Conservation (phyloP, 108 stramenopile species). For the Cyclotella choctawhatcheeana region DNA sequence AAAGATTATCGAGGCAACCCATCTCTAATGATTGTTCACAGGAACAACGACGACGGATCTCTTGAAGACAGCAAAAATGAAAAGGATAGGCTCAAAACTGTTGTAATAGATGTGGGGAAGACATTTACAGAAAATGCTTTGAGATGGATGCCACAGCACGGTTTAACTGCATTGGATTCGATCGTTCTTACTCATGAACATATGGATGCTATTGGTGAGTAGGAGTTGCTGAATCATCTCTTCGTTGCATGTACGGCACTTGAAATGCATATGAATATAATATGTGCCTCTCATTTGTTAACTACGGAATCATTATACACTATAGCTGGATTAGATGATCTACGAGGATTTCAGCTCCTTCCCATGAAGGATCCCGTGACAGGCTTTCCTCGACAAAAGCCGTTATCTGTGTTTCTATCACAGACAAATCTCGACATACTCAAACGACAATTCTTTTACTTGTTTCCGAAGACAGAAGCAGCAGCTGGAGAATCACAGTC, state of each 20-base stretch:
- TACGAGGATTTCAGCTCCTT: constrained; percentile 76
- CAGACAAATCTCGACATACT: constrained; percentile 56
- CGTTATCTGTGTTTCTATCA: constrained; percentile 69
- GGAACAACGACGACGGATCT: constrained; percentile 38
- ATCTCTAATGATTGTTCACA: constrained; percentile 67
- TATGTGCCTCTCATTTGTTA: no score
- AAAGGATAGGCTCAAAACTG: constrained; percentile 35
- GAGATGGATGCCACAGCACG: constrained; percentile 77
- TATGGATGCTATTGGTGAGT: constrained; percentile 82
- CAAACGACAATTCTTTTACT: constrained; percentile 66
- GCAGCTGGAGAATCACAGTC: constrained; percentile 25
- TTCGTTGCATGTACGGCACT: no score
- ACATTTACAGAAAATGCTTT: constrained; percentile 84
- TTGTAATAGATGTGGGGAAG: constrained; percentile 89
- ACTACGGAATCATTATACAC: no score
- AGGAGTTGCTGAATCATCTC: no score
- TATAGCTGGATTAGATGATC: constrained; percentile 85
- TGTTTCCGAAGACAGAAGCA: constrained; percentile 60
- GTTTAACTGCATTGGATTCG: constrained; percentile 69
- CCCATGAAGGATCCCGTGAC: constrained; percentile 21
- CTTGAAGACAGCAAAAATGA: constrained; percentile 28
- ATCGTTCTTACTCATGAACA: constrained; percentile 87
- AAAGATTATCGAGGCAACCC: constrained; percentile 89
- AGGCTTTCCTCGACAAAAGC: constrained; percentile 41
- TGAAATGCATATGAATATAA: no score